Evolutionary conservation across 805 yeast species (phyloP), one percentile per base, ranked within the genome.

Genomic region (Scheffersomyces amazonensis): DNA sequence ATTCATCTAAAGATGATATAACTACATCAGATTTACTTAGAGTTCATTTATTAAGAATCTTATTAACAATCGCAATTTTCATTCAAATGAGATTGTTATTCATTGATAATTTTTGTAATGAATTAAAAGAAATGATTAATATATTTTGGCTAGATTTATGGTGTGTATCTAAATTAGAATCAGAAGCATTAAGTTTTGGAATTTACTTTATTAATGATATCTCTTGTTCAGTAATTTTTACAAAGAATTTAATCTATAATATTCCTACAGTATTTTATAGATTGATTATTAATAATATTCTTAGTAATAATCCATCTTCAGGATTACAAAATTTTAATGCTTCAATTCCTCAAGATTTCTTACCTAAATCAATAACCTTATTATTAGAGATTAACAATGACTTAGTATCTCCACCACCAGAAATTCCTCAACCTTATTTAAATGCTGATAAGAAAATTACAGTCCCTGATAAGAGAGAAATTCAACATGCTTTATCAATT

Each of bases 371-470:
- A 20, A 37, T 68, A 7, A 52, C 57, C 2, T 49, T 64, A 11
- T 50, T 69, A 4, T 56, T 70, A 28, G 57, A 62, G 32, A 41
- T 59, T 40, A 48, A 42, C 17, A 56, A 58, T 1, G 34, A 53
- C 32, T 51, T 59, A 3, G 48, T 59, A 3, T 54, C 57, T 3
- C 62, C 66, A 16, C 76, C 78, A 16, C 70, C 74, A 1, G 66
- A 60, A 11, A 40, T 69, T 11, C 78, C 78, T 2, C 56, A 54
- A 25, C 75, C 77, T 0, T 71, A 60, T 44, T 45, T 73, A 27
- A 65, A 65, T 33, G 64, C 65, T 2, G 71, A 71, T 21, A 69
- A 65, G 36, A 56, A 54, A 24, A 47, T 72, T 3, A 54, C 60
- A 5, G 54, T 62, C 6, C 78, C 79, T 0, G 55, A 52, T 1